Evolutionary conservation across 2,329 filamentous ascomycete genomes (phyloP).

Genomic region (Hysterium pulicare): DNA sequence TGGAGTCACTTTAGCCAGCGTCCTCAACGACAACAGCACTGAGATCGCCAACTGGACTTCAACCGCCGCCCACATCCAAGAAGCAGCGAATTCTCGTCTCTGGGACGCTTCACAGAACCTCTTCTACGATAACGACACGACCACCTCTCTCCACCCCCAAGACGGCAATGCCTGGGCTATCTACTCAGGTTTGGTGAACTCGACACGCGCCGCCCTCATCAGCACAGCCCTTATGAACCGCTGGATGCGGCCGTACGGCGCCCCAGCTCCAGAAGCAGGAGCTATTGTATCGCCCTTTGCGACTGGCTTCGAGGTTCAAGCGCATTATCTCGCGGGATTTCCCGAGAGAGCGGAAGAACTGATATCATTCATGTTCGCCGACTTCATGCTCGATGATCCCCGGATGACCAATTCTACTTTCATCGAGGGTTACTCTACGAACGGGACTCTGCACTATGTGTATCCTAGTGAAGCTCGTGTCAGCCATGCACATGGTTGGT

Average conservation of each 20-base stretch:
- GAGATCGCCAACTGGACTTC: slow-evolving; percentile 36
- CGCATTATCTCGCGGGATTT: slow-evolving; percentile 36
- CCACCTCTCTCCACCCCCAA: slow-evolving; percentile 46
- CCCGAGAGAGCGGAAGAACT: slow-evolving; percentile 35
- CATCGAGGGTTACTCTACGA: slow-evolving; percentile 44
- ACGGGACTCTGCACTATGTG: slow-evolving; percentile 43
- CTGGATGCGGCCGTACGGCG: slow-evolving; percentile 34
- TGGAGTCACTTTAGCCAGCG: slow-evolving; percentile 47
- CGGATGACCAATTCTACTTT: slow-evolving; percentile 48
- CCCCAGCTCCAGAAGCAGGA: slow-evolving; percentile 40
- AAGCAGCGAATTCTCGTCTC: slow-evolving; percentile 43
- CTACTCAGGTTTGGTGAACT: slow-evolving; percentile 20
- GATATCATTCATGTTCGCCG: slow-evolving; percentile 44
- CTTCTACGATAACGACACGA: slow-evolving; percentile 50
- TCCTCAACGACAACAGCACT: slow-evolving; percentile 39
- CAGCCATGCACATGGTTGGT: slow-evolving; percentile 45
- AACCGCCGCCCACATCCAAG: slow-evolving; percentile 37
- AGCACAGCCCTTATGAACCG: slow-evolving; percentile 20
- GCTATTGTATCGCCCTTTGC: slow-evolving; percentile 42
- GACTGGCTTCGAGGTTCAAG: slow-evolving; percentile 41
- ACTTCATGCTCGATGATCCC: slow-evolving; percentile 50
- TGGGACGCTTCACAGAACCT: slow-evolving; percentile 45
- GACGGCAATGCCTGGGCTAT: slow-evolving; percentile 36
- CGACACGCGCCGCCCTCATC: too few relatives aligned
- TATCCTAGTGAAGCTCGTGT: slow-evolving; percentile 44